Conservation (phyloP, 352 stramenopile genomes). For the Globisporangium cystogenes region DNA sequence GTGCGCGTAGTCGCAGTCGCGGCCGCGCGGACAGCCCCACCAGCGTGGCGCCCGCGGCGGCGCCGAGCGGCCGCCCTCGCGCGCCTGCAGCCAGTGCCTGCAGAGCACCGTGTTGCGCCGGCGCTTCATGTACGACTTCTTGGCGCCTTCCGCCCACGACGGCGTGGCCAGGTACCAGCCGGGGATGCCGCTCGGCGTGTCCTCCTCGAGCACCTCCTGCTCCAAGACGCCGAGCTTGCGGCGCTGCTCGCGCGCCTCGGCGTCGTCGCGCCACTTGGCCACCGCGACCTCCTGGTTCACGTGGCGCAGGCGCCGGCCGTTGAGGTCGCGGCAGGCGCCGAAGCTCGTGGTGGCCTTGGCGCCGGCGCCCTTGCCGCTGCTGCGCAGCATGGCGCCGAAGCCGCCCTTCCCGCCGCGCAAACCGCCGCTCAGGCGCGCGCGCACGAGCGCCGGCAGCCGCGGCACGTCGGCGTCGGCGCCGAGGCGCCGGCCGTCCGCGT, state of each 20-base stretch:
- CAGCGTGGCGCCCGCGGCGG: conserved; percentile 53
- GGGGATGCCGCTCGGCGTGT: conserved; percentile 78
- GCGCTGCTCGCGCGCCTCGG: conserved; percentile 33
- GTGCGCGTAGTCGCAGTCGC: conserved; percentile 82
- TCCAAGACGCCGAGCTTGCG: conserved; percentile 50
- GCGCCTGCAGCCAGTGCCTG: conserved; percentile 61
- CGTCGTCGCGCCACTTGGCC: conserved; percentile 72
- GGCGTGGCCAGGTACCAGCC: conserved; percentile 81
- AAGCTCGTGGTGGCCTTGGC: conserved; percentile 73
- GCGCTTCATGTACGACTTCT: conserved; percentile 84
- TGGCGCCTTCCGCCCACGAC: conserved; percentile 77
- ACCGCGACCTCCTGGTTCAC: conserved; percentile 87
- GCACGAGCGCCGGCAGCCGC: conserved; percentile 46
- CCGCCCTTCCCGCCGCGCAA: conserved; percentile 77
- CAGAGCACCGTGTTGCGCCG: conserved; percentile 78
- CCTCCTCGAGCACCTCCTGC: conserved; percentile 66
- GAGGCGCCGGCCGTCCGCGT: conserved; percentile 48
- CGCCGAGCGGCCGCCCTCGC: conserved; percentile 26
- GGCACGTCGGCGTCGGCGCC: conserved; percentile 36
- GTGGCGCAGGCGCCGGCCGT: conserved; percentile 72
- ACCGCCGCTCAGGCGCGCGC: conserved; percentile 52
- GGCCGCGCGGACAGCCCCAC: conserved; percentile 79
- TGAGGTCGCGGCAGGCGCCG: conserved; percentile 72
- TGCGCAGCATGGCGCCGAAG: conserved; percentile 83
- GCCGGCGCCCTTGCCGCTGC: conserved; percentile 65